phyloP scores from a whole-genome alignment of 176 grass and related monocot species.

The Triticum dicoccoides region DNA sequence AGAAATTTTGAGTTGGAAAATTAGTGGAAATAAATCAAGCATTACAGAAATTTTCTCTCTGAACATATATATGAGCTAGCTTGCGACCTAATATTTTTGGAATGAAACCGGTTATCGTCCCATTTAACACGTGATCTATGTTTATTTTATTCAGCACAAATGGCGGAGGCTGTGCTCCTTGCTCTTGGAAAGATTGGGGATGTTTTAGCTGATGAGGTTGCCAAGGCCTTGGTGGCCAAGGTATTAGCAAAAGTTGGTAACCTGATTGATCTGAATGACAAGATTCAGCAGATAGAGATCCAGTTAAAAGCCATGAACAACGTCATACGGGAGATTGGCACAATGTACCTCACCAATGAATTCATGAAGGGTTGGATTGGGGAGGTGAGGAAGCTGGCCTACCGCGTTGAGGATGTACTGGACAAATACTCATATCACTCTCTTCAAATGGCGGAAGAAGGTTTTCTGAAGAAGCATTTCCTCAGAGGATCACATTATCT shows the following conservation, averaged over 20 bases:
- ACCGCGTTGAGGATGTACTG: constrained; percentile 30
- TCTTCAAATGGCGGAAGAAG: constrained; percentile 20
- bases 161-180: constrained; percentile 16
- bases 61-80: not conserved
- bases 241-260: constrained; percentile 11
- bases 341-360: not conserved
- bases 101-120: not conserved
- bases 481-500: constrained; percentile 17
- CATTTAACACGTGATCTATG: not conserved
- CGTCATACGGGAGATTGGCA: constrained; percentile 18
- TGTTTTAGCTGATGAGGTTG: not conserved
- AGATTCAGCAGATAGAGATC: not conserved
- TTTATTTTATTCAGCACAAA: constrained; percentile 2
- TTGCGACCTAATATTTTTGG: not conserved
- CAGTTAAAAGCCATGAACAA: constrained; percentile 13
- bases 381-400: constrained; percentile 5
- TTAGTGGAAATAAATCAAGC: not conserved
- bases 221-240: not conserved
- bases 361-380: constrained; percentile 10
- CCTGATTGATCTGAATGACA: constrained; percentile 13
- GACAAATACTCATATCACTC: constrained; percentile 26
- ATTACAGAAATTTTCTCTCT: not conserved
- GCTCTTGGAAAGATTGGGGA: constrained; percentile 9
- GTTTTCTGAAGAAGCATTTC: not conserved
- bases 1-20: not conserved